Percentiles rank a stretch among this genome's conserved stretches.
phyloP scores from a whole-genome alignment of 2,329 filamentous ascomycete species.

The Mycosphaerella arachidis region DNA sequence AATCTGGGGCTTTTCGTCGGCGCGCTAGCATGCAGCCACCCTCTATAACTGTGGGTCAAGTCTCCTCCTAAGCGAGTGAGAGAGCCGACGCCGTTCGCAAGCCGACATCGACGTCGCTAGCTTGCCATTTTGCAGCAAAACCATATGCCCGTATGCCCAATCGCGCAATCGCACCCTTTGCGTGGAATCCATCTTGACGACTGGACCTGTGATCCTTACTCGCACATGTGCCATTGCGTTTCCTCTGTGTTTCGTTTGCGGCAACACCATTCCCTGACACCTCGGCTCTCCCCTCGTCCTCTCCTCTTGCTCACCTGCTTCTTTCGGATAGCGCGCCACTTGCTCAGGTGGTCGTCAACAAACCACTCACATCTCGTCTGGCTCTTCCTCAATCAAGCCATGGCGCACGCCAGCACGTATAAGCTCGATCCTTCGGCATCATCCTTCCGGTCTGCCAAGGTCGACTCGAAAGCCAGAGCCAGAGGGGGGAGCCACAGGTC shows the following conservation, averaged over 20 bases:
- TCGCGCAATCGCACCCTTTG: slow-evolving; percentile 4
- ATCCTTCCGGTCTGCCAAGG: slow-evolving; percentile 13
- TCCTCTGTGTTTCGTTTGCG: neutral
- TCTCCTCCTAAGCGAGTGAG: slow-evolving; percentile 9
- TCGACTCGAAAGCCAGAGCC: slow-evolving; percentile 1
- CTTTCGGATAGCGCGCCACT: slow-evolving; percentile 13
- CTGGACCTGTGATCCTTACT: neutral
- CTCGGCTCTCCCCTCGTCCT: slow-evolving; percentile 6
- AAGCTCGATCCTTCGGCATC: slow-evolving; percentile 22
- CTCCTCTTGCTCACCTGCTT: slow-evolving; percentile 1
- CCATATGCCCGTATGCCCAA: slow-evolving; percentile 2
- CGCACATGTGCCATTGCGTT: neutral
- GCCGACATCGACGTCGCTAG: slow-evolving; percentile 7
- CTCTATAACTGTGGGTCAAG: neutral
- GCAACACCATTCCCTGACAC: neutral
- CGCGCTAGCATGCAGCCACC: slow-evolving; percentile 2
- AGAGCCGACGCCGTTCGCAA: slow-evolving; percentile 7
- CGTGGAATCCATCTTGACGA: neutral
- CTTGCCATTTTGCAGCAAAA: neutral
- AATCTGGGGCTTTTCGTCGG: slow-evolving; percentile 5
- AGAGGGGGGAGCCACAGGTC: slow-evolving; percentile 12
- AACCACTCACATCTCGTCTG: slow-evolving; percentile 3
- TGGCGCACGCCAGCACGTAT: slow-evolving; percentile 16
- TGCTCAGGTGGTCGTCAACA: slow-evolving; percentile 1
- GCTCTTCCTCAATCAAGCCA: slow-evolving; percentile 8